Conservation (phyloP, 1,139 yeast genomes). For the Geotrichum reessii region DNA sequence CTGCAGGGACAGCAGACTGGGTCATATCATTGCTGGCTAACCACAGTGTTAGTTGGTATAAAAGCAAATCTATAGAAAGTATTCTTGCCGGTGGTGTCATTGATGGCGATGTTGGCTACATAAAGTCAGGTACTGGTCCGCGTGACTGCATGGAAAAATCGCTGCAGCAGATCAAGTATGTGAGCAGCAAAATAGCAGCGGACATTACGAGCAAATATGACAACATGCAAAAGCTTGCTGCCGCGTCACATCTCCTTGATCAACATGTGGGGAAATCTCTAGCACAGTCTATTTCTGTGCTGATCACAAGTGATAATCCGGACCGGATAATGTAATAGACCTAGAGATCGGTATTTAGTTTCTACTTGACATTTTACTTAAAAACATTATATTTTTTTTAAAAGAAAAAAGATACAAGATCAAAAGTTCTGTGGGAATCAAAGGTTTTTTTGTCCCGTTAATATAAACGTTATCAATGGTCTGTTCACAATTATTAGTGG, state of each 20-base stretch:
- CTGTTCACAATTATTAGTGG: not conserved
- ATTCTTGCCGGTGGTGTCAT: conserved; percentile 4
- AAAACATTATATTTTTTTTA: not conserved
- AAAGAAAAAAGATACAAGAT: not conserved
- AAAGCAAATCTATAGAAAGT: conserved; percentile 1
- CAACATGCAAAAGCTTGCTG: conserved; percentile 22
- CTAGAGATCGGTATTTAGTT: not conserved
- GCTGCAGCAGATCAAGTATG: conserved; percentile 44
- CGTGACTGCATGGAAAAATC: conserved; percentile 40
- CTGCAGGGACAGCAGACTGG: conserved; percentile 26
- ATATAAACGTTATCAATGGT: not conserved
- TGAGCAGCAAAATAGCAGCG: conserved; percentile 36
- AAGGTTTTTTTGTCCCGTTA: not conserved
- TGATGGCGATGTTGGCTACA: conserved; percentile 40
- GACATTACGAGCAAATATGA: conserved; percentile 22
- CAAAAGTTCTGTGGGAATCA: not conserved
- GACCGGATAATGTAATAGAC: conserved; percentile 17
- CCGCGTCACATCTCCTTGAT: not conserved
- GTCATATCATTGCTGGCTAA: conserved; percentile 25
- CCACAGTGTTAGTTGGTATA: conserved; percentile 25
- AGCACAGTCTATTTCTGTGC: conserved; percentile 21
- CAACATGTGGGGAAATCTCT: conserved; percentile 13
- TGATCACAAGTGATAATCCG: conserved; percentile 24
- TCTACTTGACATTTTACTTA: not conserved
- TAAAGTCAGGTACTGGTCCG: conserved; percentile 41